phyloP scores from a whole-genome alignment of 108 stramenopile species.

The Skeletonema tropicum region DNA sequence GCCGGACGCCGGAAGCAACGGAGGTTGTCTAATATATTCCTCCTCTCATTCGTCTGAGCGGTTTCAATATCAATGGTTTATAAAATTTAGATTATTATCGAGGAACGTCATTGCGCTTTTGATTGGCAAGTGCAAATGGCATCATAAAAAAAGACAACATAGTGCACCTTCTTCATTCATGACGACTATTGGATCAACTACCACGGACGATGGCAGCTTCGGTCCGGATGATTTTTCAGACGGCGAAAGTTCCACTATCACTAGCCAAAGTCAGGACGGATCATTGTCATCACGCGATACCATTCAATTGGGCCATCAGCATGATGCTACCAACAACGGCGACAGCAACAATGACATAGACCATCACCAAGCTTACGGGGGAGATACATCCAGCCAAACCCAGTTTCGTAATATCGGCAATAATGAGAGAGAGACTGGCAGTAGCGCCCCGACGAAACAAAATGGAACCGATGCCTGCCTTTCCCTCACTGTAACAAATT shows the following conservation, averaged over 20 bases:
- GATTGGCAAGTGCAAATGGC: not conserved
- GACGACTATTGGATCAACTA: not conserved
- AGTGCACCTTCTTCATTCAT: not conserved
- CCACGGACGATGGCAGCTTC: constrained; percentile 3
- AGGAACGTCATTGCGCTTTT: not conserved
- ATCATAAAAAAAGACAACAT: not conserved
- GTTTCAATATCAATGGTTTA: not conserved
- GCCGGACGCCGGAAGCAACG: not conserved
- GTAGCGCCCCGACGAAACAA: not conserved
- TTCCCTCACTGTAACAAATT: constrained; percentile 1
- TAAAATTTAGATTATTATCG: too few species aligned
- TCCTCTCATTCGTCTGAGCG: not conserved
- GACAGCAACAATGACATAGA: not conserved
- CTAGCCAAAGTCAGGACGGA: not conserved
- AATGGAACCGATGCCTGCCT: not conserved
- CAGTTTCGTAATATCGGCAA: not conserved
- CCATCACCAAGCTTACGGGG: not conserved
- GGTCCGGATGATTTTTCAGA: not conserved
- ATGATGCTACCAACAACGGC: not conserved
- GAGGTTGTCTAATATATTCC: not conserved
- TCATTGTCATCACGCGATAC: not conserved
- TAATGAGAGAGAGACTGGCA: not conserved
- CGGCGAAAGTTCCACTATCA: not conserved
- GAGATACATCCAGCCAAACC: not conserved
- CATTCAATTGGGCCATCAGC: not conserved